Evolutionary conservation across 805 yeast genomes (phyloP).

Genomic region (Wickerhamiella alocasiicola): DNA sequence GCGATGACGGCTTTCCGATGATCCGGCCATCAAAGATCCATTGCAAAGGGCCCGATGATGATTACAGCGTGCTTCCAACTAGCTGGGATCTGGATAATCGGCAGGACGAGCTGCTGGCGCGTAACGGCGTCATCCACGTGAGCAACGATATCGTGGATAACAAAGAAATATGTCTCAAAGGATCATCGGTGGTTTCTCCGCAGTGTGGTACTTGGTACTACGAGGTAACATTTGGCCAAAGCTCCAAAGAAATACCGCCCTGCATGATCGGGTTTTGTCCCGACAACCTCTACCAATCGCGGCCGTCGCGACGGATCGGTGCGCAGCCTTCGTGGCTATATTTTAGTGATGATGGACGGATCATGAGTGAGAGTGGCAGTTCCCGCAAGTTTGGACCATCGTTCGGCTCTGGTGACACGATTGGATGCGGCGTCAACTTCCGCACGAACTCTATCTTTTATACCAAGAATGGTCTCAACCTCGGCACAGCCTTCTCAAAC

Average conservation of each 20-base stretch:
- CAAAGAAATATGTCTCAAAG: background rate
- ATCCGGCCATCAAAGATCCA: background rate
- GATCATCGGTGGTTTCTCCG: conserved; percentile 28
- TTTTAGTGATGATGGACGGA: conserved; percentile 40
- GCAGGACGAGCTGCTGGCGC: background rate
- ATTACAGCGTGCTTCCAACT: background rate
- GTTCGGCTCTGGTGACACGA: conserved; percentile 46
- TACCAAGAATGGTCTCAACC: conserved; percentile 66
- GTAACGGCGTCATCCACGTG: background rate
- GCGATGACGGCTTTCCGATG: background rate
- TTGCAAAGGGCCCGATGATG: background rate
- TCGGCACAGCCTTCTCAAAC: conserved; percentile 41
- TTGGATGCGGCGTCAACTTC: conserved; percentile 79
- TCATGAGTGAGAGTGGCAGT: conserved; percentile 30
- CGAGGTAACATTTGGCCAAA: conserved; percentile 34
- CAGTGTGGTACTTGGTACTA: conserved; percentile 39
- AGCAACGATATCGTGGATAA: conserved; percentile 3
- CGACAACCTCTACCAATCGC: conserved; percentile 24
- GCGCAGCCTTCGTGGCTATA: conserved; percentile 39
- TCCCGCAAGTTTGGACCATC: conserved; percentile 33
- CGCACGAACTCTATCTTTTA: conserved; percentile 50
- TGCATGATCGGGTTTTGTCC: conserved; percentile 37
- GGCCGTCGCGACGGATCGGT: conserved; percentile 33
- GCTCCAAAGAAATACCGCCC: conserved; percentile 31
- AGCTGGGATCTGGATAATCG: background rate